Base-by-base conservation (phyloP, 371 early-diverging fungal species). In the Funneliformis caledonium region DNA sequence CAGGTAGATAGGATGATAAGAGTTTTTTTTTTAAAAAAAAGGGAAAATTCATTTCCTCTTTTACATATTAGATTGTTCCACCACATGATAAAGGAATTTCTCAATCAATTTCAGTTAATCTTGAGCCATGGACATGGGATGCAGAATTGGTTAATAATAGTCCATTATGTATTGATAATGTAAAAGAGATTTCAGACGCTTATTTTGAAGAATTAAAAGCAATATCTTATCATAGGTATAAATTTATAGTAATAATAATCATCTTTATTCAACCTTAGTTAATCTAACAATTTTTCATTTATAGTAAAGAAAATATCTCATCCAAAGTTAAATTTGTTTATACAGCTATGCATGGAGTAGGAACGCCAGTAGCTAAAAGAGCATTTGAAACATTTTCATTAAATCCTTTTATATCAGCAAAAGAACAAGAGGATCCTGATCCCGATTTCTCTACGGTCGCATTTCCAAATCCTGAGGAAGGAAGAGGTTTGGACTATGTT, bases 291-390 rank as follows among this genome's bases (percentile, higher is more conserved):
- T 16, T 68, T 43, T 62, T 62, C n/a, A n/a, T 84, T 31, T 79
- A 82, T 64, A 87, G 84, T n/a, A 82, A 84, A 5, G 89, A 87
- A 56, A 91, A 93, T 76, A 80, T 83, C 33, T 81, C 82, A 6
- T 85, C 90, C 0, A 79, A 86, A 45, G 85, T 93, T 72, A 91
- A 91, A 82, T 90, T 95, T 83, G 94, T 93, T 14, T 98, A 98
- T 85, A 98, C 98, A 10, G 93, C 98, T 37, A 97, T 98, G 97
- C 98, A 98, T 82, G 98, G 98, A 73, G 96, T 98, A 37, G 98
- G 98, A 11, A 85, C 89, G 10, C 91, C 90, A 2, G 94, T 91
- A 85, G 96, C 95, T 2, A 85, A 88, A 16, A 88, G 89, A 50
- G 91, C 93, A 16, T 90, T 97, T 82, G 89, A 90, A 65, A 82